A percentile compares a stretch with the other conserved stretches of the same genome.
Conservation (phyloP, 768 basidiomycete genomes). For the Omphalotus guepiniiformis region DNA sequence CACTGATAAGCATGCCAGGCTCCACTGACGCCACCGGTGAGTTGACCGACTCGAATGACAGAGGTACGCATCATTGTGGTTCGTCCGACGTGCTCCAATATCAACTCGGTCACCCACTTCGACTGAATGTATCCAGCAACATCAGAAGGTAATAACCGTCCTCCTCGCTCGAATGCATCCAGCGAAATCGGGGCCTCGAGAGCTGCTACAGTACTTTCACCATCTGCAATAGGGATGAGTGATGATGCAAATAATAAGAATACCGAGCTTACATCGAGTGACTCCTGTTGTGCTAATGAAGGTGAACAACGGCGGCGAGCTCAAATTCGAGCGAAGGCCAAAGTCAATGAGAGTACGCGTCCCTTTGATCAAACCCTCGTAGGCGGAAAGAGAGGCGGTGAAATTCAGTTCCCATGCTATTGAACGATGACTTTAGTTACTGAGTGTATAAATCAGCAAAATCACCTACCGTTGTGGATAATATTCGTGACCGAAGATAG, state of each 20-base stretch:
- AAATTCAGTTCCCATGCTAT: neutral
- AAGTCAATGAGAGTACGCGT: neutral
- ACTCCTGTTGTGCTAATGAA: neutral
- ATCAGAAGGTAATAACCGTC: no score
- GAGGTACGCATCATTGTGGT: constrained; percentile 22
- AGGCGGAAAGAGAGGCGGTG: neutral
- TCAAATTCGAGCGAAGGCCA: neutral
- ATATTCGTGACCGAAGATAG: neutral
- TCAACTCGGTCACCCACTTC: constrained; percentile 39
- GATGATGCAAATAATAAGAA: neutral
- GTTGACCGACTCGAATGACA: constrained; percentile 35
- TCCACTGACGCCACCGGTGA: constrained; percentile 31
- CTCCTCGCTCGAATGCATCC: no score
- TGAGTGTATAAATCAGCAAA: neutral
- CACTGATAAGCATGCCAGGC: constrained; percentile 37
- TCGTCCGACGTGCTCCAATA: constrained; percentile 26
- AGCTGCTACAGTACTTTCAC: constrained; percentile 12
- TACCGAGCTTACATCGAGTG: neutral
- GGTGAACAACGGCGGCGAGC: neutral
- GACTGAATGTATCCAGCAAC: constrained; percentile 35
- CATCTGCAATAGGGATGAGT: neutral
- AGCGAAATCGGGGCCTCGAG: no score
- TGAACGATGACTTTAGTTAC: neutral
- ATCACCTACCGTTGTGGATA: neutral
- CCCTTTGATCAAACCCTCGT: neutral